Conservation (phyloP, 139 green algal genomes). For the Tetraselmis striata region DNA sequence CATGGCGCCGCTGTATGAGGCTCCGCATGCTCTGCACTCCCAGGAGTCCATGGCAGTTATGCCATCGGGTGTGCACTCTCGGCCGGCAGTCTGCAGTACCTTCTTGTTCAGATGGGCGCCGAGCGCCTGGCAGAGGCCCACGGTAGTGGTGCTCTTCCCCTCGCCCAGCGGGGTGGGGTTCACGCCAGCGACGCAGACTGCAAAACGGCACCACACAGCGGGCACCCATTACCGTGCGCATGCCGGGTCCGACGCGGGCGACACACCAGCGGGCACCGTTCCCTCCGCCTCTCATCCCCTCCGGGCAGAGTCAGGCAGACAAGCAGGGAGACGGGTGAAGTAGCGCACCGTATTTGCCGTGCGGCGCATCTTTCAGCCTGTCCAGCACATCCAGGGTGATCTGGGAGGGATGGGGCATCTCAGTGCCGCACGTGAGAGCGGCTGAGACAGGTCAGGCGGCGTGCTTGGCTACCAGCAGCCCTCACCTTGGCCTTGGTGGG, state of each 20-base stretch:
- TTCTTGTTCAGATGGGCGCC: conserved; percentile 78
- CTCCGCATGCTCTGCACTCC: too few relatives aligned
- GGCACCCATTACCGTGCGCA: background rate
- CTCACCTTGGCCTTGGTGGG: conserved; percentile 85
- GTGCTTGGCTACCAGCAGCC: too few relatives aligned
- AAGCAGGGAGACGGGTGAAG: background rate
- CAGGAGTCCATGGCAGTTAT: too few relatives aligned
- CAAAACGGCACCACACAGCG: conserved; percentile 1
- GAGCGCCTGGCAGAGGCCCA: conserved; percentile 94
- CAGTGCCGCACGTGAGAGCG: background rate
- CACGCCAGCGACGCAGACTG: conserved; percentile 93
- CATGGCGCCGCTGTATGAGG: too few relatives aligned
- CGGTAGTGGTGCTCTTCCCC: conserved; percentile 96
- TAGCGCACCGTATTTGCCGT: conserved; percentile 73
- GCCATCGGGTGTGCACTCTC: too few relatives aligned
- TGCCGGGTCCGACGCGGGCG: background rate
- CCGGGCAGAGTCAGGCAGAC: background rate
- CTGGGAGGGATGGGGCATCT: conserved; percentile 29
- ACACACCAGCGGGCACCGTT: too few relatives aligned
- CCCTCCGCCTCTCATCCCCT: too few relatives aligned
- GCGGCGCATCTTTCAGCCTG: conserved; percentile 31
- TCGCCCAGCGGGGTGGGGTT: conserved; percentile 93
- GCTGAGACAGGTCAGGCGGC: background rate
- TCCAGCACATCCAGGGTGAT: conserved; percentile 65
- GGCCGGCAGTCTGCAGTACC: too few relatives aligned